Evolutionary conservation across 2,329 filamentous ascomycete species (phyloP), one percentile per base, ranked within the genome.

Genomic region (Diplodia sapinea): DNA sequence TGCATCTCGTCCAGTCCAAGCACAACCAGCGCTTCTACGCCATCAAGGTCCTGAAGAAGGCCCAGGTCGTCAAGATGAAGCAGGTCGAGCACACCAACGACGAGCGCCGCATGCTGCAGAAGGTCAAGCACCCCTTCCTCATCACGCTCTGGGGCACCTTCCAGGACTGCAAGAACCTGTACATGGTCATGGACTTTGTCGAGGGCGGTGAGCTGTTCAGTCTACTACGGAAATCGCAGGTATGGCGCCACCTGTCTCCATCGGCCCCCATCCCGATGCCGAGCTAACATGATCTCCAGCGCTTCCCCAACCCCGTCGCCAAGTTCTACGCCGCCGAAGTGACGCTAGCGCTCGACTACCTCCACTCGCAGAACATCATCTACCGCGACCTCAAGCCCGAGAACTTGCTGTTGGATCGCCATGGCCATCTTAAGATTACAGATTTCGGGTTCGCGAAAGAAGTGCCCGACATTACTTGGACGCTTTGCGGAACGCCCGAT

Each of bases 111-210:
- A 99, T 99, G 95, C 83, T 99, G 75, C 92, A 93, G 78, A 91
- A 96, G 79, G 95, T 98, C 79, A 96, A 97, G 80, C 94, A 99
- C 81, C 94, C 95, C 13, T 99, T 99, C 82, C 85, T 99, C 71
- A 95, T 99, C 77, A 99, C 95, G 1, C 85, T 99, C 50, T 99
- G 95, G 95, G 95, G 95, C 68, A 99, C 95, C 11, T 99, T 98
- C 80, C 94, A 98, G 78, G 95, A 99, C 76, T 87, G 89, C 62
- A 93, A 89, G 82, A 98, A 97, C 78, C 84, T 99, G 43, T 99
- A 99, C 86, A 99, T 99, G 95, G 95, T 99, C 75, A 99, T 99
- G 95, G 95, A 99, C 80, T 99, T 99, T 83, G 94, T 99, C 65
- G 95, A 99, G 81, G 95, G 95, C 73, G 95, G 95, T 75, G 95